These are phyloP conservation scores for Xylaria sp. DNA, from an alignment of 2,329 filamentous ascomycete genomes.

Conservation along the genomic window DNA sequence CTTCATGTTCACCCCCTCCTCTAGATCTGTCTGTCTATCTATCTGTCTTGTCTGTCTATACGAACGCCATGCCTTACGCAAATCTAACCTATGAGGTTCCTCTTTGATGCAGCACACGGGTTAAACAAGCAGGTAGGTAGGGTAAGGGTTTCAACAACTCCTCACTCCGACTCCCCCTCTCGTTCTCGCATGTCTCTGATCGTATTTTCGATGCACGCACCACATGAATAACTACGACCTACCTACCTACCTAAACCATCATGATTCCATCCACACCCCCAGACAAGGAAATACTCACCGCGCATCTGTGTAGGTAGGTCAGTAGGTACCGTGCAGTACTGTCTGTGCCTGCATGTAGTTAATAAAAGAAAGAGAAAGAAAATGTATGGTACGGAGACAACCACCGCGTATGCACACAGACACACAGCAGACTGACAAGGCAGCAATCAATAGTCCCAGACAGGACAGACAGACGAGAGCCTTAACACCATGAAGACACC, in stretches of 20 bases:
- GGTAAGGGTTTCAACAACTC: background rate
- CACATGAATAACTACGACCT: background rate
- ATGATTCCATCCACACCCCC: background rate
- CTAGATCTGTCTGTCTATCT: no score
- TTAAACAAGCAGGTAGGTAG: background rate
- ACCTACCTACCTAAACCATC: background rate
- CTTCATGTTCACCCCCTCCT: no score
- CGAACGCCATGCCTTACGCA: no score
- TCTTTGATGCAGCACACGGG: no score
- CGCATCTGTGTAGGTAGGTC: background rate
- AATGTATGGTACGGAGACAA: no score
- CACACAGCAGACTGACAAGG: no score
- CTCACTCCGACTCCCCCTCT: background rate
- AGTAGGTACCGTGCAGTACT: background rate
- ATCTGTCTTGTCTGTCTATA: no score
- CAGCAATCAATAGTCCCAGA: background rate
- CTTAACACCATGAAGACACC: background rate
- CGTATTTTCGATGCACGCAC: background rate
- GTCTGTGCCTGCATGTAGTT: background rate
- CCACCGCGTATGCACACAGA: no score
- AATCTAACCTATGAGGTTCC: background rate
- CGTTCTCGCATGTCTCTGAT: background rate
- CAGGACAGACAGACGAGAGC: background rate
- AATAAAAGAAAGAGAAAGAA: background rate
- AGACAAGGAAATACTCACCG: background rate